Evolutionary conservation across 1,284 basidiomycete species (phyloP), one percentile per base, ranked within the genome.

Genomic region (Tetrapyrgos nigripes): DNA sequence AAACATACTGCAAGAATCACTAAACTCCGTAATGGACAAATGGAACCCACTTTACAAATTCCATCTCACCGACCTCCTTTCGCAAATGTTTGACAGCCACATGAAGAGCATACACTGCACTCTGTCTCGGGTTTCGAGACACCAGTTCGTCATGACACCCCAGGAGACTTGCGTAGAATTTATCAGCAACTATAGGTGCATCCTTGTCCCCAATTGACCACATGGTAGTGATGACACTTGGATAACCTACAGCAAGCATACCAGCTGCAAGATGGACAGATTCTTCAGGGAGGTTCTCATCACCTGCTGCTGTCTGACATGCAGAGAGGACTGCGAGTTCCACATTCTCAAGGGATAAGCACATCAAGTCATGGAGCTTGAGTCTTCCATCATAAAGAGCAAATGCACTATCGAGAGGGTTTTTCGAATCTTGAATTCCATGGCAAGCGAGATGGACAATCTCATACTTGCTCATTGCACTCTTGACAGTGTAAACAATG

Each of bases 381-480:
- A 66, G 54, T 19, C 28, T 21, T 1, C 61, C 63, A 57, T 64
- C 60, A 31, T 62, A 53, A 13, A 66, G 56, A 10, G 45, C 14
- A 11, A 66, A 49, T 13, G 53, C 55, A 50, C 64, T 66, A 3
- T 64, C 51, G 9, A 66, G 54, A 6, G 65, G 63, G 6, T 56
- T 58, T 3, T 27, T 17, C 31, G n/a, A 8, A 43, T 63, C 29
- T 45, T 66, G 65, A 5, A 45, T 59, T 13, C 63, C 65, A 46
- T 64, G 65, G 29, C 63, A 66, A 9, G 65, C 65, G 31, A 66
- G 59, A 50, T 66, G 63, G 13, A 61, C 55, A 1, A 63, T 53
- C 1, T 58, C 59, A 21, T 55, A 49, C 3, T 52, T 46, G 3
- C 43, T 37, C 2, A 64, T 45, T 37, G 59, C 47, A 6, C 19